Evolutionary conservation across 1,284 basidiomycete genomes (phyloP).

Genomic region (Phellopilus nigrolimitatus): DNA sequence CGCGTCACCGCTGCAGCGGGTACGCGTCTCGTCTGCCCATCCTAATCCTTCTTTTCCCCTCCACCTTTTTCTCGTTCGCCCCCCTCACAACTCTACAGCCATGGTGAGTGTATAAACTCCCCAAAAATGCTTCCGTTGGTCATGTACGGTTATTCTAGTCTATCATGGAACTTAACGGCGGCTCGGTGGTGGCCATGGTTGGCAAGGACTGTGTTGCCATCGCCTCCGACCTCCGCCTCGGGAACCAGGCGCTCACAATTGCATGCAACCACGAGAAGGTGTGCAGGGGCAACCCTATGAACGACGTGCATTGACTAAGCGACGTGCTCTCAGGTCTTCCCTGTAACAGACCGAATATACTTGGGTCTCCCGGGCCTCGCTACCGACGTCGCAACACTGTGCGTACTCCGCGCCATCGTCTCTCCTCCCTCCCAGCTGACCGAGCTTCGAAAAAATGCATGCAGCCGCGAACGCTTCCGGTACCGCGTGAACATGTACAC

Average conservation of each 20-base stretch:
- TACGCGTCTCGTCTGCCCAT: neutral
- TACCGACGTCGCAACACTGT: conserved; percentile 91
- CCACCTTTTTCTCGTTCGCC: neutral
- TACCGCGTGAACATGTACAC: conserved; percentile 99
- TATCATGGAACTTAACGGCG: conserved; percentile 88
- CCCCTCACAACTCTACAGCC: too few relatives aligned
- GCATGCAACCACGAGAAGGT: conserved; percentile 96
- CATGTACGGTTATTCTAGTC: conserved; percentile 48
- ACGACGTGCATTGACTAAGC: neutral
- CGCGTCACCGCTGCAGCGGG: too few relatives aligned
- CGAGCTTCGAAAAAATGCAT: neutral
- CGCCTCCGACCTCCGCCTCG: conserved; percentile 91
- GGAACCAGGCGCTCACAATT: conserved; percentile 85
- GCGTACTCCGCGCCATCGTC: conserved; percentile 32
- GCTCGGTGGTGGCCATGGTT: conserved; percentile 98
- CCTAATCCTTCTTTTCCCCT: neutral
- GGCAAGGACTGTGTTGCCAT: conserved; percentile 99
- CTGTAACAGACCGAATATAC: conserved; percentile 90
- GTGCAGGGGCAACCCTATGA: conserved; percentile 22
- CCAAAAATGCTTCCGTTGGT: too few relatives aligned
- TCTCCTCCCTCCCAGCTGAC: neutral
- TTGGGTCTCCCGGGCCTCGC: conserved; percentile 92
- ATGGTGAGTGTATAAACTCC: too few relatives aligned
- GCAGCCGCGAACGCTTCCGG: conserved; percentile 82
- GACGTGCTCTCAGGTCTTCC: conserved; percentile 70